Base-by-base conservation (phyloP, 1,284 basidiomycete genomes). In the Leccinum subrobustum region DNA sequence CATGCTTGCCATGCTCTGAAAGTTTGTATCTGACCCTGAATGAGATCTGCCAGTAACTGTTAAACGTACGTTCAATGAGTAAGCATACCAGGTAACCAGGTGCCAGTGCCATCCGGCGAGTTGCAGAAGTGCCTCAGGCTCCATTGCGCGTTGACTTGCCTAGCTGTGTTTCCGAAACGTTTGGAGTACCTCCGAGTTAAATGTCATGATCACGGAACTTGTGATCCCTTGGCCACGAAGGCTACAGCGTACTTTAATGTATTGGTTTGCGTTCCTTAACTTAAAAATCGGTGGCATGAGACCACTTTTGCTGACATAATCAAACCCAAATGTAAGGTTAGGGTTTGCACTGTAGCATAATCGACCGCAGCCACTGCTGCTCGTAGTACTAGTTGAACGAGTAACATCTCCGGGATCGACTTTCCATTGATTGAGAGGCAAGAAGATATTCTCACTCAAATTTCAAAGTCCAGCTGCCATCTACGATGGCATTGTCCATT, bases 401-500 rank as follows among this genome's bases (percentile, higher is more conserved):
- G 6, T 3, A 2, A 3, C 56, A 16, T 12, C 25, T 3, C 18
- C 31, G 2, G 0, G n/a, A 39, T 39, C 16, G 7, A 8, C 4
- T 18, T 39, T 11, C 8, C 14, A 29, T 52, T 39, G 20, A 11
- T 57, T 27, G 29, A 9, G 29, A 9, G 9, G 44, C 35, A 12
- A 37, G 20, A 54, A 37, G 4, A 20, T 1, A 20, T 18, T 42
- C 31, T 18, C 20, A 20, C 14, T 42, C 42, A 29, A 16, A 42
- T 37, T 3, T 51, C 12, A 6, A 8, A 4, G 39, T 53, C n/a
- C 5, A 3, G 42, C 16, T 18, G 18, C 27, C 27, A 27, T 51
- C 8, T 5, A 39, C 20, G 1, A 73, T 72, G 69, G 47, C 69
- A 6, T 31, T 64, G 12, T 63, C 71, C 31, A 77, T 87, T 18